Percentiles rank a stretch among this genome's conserved stretches.
phyloP scores from a whole-genome alignment of 169 alveolate species.

The Plasmodium malariae region DNA sequence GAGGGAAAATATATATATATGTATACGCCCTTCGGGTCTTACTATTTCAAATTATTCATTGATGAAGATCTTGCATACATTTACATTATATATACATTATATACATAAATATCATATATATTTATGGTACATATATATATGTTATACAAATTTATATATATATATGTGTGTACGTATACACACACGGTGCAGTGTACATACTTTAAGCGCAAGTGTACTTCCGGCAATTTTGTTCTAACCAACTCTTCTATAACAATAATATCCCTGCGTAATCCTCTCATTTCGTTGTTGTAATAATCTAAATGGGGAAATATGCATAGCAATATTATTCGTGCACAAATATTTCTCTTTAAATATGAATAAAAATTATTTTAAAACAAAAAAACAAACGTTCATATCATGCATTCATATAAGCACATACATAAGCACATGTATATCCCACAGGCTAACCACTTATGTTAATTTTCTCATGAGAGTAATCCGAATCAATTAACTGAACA shows the following conservation, averaged over 20 bases:
- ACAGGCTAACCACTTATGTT: constrained; percentile 79
- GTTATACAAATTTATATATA: neutral
- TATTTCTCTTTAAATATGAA: neutral
- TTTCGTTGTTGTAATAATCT: constrained; percentile 88
- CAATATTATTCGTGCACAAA: constrained; percentile 7
- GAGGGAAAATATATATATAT: neutral
- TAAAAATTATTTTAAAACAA: too few relatives aligned
- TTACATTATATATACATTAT: too few relatives aligned
- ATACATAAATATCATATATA: too few relatives aligned
- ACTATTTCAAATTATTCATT: too few relatives aligned
- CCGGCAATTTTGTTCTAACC: constrained; percentile 80
- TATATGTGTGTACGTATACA: neutral
- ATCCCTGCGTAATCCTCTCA: constrained; percentile 87
- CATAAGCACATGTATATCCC: neutral
- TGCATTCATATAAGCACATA: neutral
- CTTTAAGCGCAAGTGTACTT: constrained; percentile 82
- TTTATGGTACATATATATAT: too few relatives aligned
- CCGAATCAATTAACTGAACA: constrained; percentile 88
- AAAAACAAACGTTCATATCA: too few relatives aligned
- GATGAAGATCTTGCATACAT: too few relatives aligned
- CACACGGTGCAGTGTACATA: constrained; percentile 27
- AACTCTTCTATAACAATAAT: constrained; percentile 86
- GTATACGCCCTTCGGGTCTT: too few relatives aligned
- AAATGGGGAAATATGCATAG: constrained; percentile 13
- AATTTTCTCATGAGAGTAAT: constrained; percentile 83